Evolutionary conservation across 116 monocot species (phyloP).

Genomic region (Thalassia testudinum): DNA sequence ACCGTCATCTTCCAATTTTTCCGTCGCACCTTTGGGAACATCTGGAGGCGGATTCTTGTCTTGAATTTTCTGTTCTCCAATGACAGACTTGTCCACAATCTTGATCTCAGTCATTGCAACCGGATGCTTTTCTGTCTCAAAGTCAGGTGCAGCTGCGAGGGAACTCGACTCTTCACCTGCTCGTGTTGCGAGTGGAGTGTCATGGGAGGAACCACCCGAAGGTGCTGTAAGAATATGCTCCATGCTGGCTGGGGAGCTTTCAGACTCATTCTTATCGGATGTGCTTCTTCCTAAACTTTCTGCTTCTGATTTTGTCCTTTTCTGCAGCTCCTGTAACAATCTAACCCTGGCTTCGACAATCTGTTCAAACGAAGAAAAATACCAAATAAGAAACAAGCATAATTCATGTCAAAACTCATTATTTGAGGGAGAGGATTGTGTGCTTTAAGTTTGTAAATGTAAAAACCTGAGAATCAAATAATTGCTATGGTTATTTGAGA

Average conservation of each 20-base stretch:
- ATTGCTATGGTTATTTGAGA: too few relatives aligned
- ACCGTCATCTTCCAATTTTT: conserved; percentile 42
- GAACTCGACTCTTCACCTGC: conserved; percentile 21
- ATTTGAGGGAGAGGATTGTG: too few relatives aligned
- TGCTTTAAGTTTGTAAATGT: too few relatives aligned
- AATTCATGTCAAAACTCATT: too few relatives aligned
- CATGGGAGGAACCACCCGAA: conserved; percentile 4
- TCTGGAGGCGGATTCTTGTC: conserved; percentile 4
- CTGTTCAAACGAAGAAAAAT: conserved; percentile 17
- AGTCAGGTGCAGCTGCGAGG: conserved; percentile 13
- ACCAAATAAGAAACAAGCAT: too few relatives aligned
- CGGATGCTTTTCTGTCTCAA: conserved; percentile 66
- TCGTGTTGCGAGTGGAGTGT: background rate
- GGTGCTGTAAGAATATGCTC: conserved; percentile 5
- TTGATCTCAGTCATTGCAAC: conserved; percentile 30
- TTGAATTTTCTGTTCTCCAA: conserved; percentile 24
- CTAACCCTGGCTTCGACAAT: conserved; percentile 60
- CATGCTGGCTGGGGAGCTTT: conserved; percentile 8
- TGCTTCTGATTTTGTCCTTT: conserved; percentile 22
- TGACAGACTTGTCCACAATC: conserved; percentile 75
- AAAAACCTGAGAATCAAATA: too few relatives aligned
- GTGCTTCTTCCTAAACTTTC: conserved; percentile 5
- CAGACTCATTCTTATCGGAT: conserved; percentile 13
- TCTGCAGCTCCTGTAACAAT: conserved; percentile 44
- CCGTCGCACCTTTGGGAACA: conserved; percentile 12